Conservation (phyloP, 805 yeast species). For the Priceomyces medius region DNA sequence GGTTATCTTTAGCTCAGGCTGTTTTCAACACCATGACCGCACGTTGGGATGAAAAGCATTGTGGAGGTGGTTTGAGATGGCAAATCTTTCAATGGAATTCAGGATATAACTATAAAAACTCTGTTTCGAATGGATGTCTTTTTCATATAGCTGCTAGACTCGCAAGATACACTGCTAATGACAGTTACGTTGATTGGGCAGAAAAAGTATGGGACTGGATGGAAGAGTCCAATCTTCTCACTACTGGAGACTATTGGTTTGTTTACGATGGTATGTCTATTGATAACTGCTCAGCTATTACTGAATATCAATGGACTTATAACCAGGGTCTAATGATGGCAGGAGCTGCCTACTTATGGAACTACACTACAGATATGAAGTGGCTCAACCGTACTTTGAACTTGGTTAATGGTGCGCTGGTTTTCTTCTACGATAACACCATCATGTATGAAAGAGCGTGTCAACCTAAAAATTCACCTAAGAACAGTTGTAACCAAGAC, state of each 20-base stretch:
- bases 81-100: slow-evolving; percentile 50
- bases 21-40: slow-evolving; percentile 46
- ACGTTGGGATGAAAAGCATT: slow-evolving; percentile 39
- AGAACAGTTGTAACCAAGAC: slow-evolving; percentile 68
- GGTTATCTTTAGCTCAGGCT: slow-evolving; percentile 44
- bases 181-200: slow-evolving; percentile 40
- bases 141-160: slow-evolving; percentile 46
- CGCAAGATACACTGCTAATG: slow-evolving; percentile 41
- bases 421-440: slow-evolving; percentile 49
- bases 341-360: slow-evolving; percentile 80
- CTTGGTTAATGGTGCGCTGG: slow-evolving; percentile 53
- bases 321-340: slow-evolving; percentile 77
- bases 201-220: slow-evolving; percentile 47
- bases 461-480: slow-evolving; percentile 44
- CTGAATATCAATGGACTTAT: slow-evolving; percentile 76
- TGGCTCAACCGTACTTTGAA: slow-evolving; percentile 67
- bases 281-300: slow-evolving; percentile 60
- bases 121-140: slow-evolving; percentile 45
- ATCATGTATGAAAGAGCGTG: slow-evolving; percentile 85
- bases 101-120: slow-evolving; percentile 46
- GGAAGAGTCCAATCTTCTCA: slow-evolving; percentile 43
- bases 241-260: slow-evolving; percentile 42
- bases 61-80: slow-evolving; percentile 48
- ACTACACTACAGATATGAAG: slow-evolving; percentile 58
- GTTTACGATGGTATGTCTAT: slow-evolving; percentile 77